phyloP scores from a whole-genome alignment of 441 rosid species.

The Erodium trifolium region DNA sequence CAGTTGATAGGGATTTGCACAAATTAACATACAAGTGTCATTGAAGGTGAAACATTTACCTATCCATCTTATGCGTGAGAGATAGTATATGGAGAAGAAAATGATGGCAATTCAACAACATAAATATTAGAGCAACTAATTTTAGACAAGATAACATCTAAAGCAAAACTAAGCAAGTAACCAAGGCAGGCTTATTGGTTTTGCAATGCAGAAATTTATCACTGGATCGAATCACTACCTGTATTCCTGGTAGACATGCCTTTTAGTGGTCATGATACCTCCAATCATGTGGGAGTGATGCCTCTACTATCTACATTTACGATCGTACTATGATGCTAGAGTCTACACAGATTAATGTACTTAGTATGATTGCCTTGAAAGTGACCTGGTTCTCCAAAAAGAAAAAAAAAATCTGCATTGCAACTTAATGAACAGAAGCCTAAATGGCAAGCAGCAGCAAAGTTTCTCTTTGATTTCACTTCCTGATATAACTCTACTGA shows the following conservation, averaged over 20 bases:
- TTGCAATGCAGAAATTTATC: not conserved
- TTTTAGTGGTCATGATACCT: not conserved
- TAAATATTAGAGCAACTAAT: not conserved
- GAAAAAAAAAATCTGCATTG: not conserved
- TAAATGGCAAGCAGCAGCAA: not conserved
- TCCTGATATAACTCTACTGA: not conserved
- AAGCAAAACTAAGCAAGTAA: not conserved
- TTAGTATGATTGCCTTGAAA: not conserved
- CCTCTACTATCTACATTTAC: not conserved
- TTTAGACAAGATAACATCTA: too few species aligned
- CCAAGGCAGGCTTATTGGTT: not conserved
- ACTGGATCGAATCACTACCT: not conserved
- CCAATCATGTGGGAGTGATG: not conserved
- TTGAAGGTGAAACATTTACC: not conserved
- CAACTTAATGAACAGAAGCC: not conserved
- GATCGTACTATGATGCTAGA: not conserved
- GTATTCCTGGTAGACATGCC: not conserved
- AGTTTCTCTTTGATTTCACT: not conserved
- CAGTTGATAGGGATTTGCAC: not conserved
- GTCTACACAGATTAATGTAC: not conserved
- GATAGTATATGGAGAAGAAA: not conserved
- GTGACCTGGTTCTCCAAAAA: not conserved
- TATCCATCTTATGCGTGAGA: too few species aligned
- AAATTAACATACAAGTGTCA: not conserved
- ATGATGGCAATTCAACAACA: slow-evolving; percentile 7